A percentile compares a stretch with the other conserved stretches of the same genome.
These are phyloP conservation scores for Russula virescens DNA, from an alignment of 768 basidiomycete species.

Conservation along the genomic window DNA sequence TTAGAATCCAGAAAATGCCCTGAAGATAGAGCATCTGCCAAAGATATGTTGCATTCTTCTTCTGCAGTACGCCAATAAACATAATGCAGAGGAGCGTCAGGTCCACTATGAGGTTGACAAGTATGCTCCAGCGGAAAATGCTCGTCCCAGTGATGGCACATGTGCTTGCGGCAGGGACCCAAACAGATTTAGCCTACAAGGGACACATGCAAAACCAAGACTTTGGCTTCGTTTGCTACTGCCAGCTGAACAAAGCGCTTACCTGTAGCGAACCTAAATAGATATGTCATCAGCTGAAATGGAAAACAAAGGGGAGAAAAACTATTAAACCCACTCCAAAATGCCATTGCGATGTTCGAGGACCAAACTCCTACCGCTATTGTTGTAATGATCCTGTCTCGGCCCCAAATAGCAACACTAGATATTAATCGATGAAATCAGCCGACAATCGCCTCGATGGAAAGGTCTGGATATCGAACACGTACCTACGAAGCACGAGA, in stretches of 20 bases:
- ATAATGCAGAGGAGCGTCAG: slow-evolving; percentile 17
- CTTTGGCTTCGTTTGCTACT: no score
- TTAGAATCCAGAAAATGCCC: slow-evolving; percentile 18
- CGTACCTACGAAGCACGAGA: slow-evolving; percentile 20
- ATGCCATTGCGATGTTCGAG: neutral
- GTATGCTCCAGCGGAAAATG: slow-evolving; percentile 18
- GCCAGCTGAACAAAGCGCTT: neutral
- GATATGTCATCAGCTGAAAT: neutral
- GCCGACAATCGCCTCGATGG: neutral
- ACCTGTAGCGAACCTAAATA: slow-evolving; percentile 10
- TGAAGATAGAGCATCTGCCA: slow-evolving; percentile 24
- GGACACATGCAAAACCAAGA: neutral
- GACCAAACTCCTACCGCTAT: neutral
- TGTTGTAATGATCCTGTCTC: slow-evolving; percentile 1
- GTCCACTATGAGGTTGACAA: slow-evolving; percentile 20
- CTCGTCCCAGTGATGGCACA: slow-evolving; percentile 16
- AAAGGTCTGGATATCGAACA: neutral
- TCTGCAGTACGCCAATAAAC: slow-evolving; percentile 18
- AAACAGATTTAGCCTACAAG: slow-evolving; percentile 4
- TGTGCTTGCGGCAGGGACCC: neutral
- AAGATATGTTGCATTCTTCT: slow-evolving; percentile 20
- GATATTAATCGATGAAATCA: neutral
- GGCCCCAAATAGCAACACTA: slow-evolving; percentile 22
- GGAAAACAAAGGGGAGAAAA: neutral
- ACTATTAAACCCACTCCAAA: slow-evolving; percentile 11